Evolutionary conservation across 2,329 filamentous ascomycete species (phyloP).

Genomic region (Neonectria coccinea): DNA sequence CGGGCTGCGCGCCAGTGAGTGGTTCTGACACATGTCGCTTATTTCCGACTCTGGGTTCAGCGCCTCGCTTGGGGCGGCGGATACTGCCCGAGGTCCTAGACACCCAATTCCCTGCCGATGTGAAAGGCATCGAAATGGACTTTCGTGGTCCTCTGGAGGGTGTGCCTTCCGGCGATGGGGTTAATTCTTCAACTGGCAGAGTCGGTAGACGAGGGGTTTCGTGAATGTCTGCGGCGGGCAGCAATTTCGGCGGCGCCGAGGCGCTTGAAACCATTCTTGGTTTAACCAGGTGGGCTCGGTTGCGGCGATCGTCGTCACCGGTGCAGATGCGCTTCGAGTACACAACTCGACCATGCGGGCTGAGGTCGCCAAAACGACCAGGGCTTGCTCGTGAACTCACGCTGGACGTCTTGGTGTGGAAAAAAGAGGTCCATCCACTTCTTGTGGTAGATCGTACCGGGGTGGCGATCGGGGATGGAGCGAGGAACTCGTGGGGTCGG

Average conservation of each 20-base stretch:
- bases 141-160: constrained; percentile 61
- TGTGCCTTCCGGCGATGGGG: constrained; percentile 52
- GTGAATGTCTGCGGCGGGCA: constrained; percentile 42
- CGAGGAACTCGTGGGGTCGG: constrained; percentile 46
- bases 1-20: constrained; percentile 49
- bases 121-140: constrained; percentile 71
- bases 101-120: constrained; percentile 68
- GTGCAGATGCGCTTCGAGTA: constrained; percentile 46
- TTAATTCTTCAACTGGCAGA: constrained; percentile 28
- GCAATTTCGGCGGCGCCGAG: constrained; percentile 38
- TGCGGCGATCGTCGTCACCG: constrained; percentile 37
- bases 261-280: constrained; percentile 51
- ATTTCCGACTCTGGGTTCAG: constrained; percentile 55
- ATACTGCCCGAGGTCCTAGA: constrained; percentile 66
- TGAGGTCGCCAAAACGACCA: constrained; percentile 46
- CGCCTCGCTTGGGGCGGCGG: constrained; percentile 65
- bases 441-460: constrained; percentile 32
- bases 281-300: constrained; percentile 51
- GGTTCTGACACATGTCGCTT: constrained; percentile 68
- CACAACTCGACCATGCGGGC: constrained; percentile 38
- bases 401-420: constrained; percentile 59
- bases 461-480: constrained; percentile 42
- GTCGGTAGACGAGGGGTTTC: constrained; percentile 33
- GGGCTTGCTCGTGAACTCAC: constrained; percentile 37
- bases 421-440: constrained; percentile 66